Conservation (phyloP, 306 rosid genomes). For the Glycine tomentella region DNA sequence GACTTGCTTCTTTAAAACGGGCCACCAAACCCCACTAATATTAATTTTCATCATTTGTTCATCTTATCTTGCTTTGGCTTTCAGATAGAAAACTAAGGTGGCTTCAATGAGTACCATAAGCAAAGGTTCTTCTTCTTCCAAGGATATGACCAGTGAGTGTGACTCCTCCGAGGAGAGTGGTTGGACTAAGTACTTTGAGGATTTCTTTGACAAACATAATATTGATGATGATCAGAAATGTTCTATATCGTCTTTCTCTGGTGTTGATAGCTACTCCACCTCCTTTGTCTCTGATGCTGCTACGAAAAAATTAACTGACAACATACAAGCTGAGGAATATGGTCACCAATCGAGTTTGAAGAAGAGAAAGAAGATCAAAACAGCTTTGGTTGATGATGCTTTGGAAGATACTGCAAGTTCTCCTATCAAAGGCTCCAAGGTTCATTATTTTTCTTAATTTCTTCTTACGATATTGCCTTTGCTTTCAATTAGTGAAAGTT, state of each 20-base stretch:
- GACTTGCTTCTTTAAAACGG: slow-evolving; percentile 40
- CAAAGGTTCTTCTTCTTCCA: slow-evolving; percentile 42
- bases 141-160: slow-evolving; percentile 34
- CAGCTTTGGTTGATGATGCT: slow-evolving; percentile 63
- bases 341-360: slow-evolving; percentile 45
- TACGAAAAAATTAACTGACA: slow-evolving; percentile 23
- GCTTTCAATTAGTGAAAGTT: neutral
- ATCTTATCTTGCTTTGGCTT: slow-evolving; percentile 19
- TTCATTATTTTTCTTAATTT: neutral
- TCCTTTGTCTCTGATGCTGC: slow-evolving; percentile 57
- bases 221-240: slow-evolving; percentile 8
- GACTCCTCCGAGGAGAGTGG: slow-evolving; percentile 76
- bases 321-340: slow-evolving; percentile 6
- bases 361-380: slow-evolving; percentile 60
- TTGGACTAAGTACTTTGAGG: slow-evolving; percentile 85
- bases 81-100: neutral
- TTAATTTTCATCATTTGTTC: slow-evolving; percentile 2
- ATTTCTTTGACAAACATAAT: slow-evolving; percentile 51
- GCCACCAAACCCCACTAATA: slow-evolving; percentile 47
- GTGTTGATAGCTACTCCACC: slow-evolving; percentile 37
- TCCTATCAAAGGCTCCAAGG: slow-evolving; percentile 81
- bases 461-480: neutral
- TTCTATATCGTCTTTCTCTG: slow-evolving; percentile 49
- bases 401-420: slow-evolving; percentile 95
- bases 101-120: slow-evolving; percentile 52